phyloP scores from a whole-genome alignment of 1,139 yeast genomes.

The Yamadazyma buinensis region DNA sequence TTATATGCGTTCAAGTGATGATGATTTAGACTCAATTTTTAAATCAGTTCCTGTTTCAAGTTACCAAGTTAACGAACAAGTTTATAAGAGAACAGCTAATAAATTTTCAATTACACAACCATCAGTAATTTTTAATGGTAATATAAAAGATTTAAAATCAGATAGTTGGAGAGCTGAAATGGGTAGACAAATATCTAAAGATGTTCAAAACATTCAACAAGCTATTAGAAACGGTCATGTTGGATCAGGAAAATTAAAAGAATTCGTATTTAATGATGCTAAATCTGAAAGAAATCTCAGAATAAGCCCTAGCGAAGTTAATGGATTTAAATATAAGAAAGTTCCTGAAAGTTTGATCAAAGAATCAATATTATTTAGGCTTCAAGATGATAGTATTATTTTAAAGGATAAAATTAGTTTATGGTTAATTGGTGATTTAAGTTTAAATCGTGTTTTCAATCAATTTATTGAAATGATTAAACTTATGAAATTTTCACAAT shows the following conservation, averaged over 20 bases:
- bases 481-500: constrained; percentile 22
- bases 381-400: constrained; percentile 11
- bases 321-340: constrained; percentile 30
- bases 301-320: constrained; percentile 32
- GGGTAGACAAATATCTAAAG: constrained; percentile 38
- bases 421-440: constrained; percentile 59
- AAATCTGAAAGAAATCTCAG: constrained; percentile 29
- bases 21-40: constrained; percentile 15
- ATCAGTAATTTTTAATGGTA: constrained; percentile 69
- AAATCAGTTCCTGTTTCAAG: constrained; percentile 15
- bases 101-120: constrained; percentile 45
- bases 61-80: constrained; percentile 25
- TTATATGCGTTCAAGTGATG: constrained; percentile 23
- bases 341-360: constrained; percentile 28
- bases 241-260: constrained; percentile 20
- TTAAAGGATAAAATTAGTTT: constrained; percentile 27
- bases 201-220: constrained; percentile 26
- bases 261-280: constrained; percentile 31
- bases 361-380: constrained; percentile 17
- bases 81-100: constrained; percentile 18
- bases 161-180: constrained; percentile 38
- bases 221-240: constrained; percentile 20
- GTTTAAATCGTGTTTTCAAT: constrained; percentile 24
- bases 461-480: constrained; percentile 39
- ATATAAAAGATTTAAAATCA: constrained; percentile 40